Conservation (phyloP, 495 filamentous ascomycete genomes). For the Penicillium fimorum region DNA sequence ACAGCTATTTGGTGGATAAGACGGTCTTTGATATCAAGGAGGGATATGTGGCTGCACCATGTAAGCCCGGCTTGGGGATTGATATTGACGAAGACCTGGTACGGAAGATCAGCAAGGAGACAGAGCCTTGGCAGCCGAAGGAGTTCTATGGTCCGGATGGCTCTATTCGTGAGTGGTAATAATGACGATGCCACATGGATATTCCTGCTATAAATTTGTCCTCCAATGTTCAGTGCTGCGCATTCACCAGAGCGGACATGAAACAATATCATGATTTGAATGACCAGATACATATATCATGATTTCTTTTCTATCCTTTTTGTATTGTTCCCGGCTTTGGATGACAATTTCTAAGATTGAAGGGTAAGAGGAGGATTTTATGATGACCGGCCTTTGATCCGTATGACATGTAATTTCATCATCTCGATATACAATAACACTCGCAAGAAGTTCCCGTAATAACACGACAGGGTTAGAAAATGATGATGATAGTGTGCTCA, state of each 20-base stretch:
- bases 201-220: not conserved
- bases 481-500: not conserved
- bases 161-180: conserved; percentile 71
- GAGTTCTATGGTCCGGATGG: conserved; percentile 72
- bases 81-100: conserved; percentile 71
- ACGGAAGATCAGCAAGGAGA: conserved; percentile 50
- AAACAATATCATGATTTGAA: not conserved
- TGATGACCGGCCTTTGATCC: not conserved
- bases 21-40: conserved; percentile 63
- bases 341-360: not conserved
- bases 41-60: conserved; percentile 64
- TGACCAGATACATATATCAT: not conserved
- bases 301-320: not conserved
- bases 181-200: not conserved
- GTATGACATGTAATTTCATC: conserved; percentile 2
- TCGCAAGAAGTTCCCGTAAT: not conserved
- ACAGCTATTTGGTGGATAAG: conserved; percentile 65
- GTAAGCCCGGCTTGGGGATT: conserved; percentile 68
- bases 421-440: not conserved
- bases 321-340: not conserved
- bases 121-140: conserved; percentile 58
- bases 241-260: not conserved
- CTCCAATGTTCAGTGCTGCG: not conserved
- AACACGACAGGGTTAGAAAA: not conserved
- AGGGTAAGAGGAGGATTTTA: not conserved